Evolutionary conservation across 257 asterid species (phyloP).

Genomic region (Anisodus tanguticus): DNA sequence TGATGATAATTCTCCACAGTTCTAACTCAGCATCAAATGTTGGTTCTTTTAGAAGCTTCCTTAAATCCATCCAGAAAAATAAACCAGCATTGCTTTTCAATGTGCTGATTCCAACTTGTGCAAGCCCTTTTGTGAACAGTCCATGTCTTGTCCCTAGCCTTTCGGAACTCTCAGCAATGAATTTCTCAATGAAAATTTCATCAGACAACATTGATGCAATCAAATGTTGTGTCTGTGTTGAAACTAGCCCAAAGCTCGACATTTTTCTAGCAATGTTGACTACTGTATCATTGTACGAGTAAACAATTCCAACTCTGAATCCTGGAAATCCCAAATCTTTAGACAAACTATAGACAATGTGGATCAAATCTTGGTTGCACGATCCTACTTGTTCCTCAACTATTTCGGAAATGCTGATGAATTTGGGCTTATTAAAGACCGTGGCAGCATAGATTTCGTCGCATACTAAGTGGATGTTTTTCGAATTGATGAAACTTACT

Average conservation of each 20-base stretch:
- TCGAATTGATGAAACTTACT: slow-evolving; percentile 48
- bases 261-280: slow-evolving; percentile 65
- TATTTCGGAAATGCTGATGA: slow-evolving; percentile 76
- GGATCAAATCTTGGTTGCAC: slow-evolving; percentile 60
- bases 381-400: slow-evolving; percentile 38
- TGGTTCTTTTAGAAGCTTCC: slow-evolving; percentile 50
- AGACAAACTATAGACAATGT: slow-evolving; percentile 80
- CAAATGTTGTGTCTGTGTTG: slow-evolving; percentile 78
- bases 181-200: slow-evolving; percentile 52
- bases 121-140: slow-evolving; percentile 49
- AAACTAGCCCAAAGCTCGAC: slow-evolving; percentile 86
- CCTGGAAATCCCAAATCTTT: slow-evolving; percentile 91
- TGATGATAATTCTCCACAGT: slow-evolving; percentile 60
- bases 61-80: slow-evolving; percentile 73
- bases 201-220: slow-evolving; percentile 73
- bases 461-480: slow-evolving; percentile 71
- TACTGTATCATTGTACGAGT: slow-evolving; percentile 71
- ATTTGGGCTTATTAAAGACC: slow-evolving; percentile 62
- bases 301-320: slow-evolving; percentile 72
- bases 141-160: slow-evolving; percentile 55
- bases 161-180: slow-evolving; percentile 53
- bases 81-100: slow-evolving; percentile 68
- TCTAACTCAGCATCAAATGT: slow-evolving; percentile 67
- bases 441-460: slow-evolving; percentile 94
- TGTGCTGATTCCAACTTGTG: slow-evolving; percentile 57